Percentiles rank a stretch among this genome's conserved stretches.
Conservation (phyloP, 768 basidiomycete genomes). For the Amanita polypyramis region DNA sequence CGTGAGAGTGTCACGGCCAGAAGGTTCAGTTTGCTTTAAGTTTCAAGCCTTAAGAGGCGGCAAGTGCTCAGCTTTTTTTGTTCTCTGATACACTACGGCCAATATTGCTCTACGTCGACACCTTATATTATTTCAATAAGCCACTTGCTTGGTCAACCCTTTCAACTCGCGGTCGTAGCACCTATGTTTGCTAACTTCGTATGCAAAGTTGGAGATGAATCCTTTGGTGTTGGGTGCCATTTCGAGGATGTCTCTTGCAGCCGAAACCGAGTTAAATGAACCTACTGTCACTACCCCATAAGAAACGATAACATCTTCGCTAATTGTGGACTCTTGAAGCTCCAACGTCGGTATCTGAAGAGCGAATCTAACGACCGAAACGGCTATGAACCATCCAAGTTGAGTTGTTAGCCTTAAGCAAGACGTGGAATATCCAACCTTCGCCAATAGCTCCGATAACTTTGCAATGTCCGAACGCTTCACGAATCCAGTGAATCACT, state of each 20-base stretch:
- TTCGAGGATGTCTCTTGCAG: slow-evolving; percentile 28
- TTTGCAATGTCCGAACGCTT: slow-evolving; percentile 84
- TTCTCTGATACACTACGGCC: neutral
- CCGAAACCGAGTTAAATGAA: slow-evolving; percentile 32
- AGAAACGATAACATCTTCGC: slow-evolving; percentile 35
- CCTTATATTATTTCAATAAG: slow-evolving; percentile 12
- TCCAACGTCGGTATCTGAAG: slow-evolving; percentile 36
- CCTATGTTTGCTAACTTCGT: slow-evolving; percentile 56
- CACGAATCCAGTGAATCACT: slow-evolving; percentile 71
- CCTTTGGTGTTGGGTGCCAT: slow-evolving; percentile 37
- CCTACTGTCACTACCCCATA: slow-evolving; percentile 53
- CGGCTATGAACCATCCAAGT: slow-evolving; percentile 18
- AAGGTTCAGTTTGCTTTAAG: too few relatives aligned
- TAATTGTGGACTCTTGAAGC: slow-evolving; percentile 22
- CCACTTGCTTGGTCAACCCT: slow-evolving; percentile 41
- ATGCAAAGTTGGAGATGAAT: slow-evolving; percentile 48
- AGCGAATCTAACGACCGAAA: slow-evolving; percentile 35
- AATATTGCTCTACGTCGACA: neutral
- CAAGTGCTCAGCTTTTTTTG: neutral
- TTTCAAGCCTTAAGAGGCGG: neutral
- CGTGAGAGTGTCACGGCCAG: too few relatives aligned
- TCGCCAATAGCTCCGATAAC: slow-evolving; percentile 69
- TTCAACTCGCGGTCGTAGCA: slow-evolving; percentile 54
- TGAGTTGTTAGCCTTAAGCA: neutral
- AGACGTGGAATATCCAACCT: slow-evolving; percentile 24